Percentiles rank a stretch among this genome's conserved stretches.
phyloP scores from a whole-genome alignment of 768 basidiomycete genomes.

The Rhodotorula diobovata region DNA sequence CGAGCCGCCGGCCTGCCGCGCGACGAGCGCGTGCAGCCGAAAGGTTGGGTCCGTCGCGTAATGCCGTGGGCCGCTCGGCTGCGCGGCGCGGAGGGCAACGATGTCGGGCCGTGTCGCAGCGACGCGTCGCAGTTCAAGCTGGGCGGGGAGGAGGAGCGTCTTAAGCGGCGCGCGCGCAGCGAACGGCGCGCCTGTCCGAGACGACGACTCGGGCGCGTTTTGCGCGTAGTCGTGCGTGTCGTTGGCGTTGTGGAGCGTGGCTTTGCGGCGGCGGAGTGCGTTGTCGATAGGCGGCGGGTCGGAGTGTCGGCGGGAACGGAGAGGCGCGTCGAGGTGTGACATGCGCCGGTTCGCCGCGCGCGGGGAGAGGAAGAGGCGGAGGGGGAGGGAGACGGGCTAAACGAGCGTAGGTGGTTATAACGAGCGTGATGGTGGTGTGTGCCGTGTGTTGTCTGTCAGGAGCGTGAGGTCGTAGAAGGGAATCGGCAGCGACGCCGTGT shows the following conservation, averaged over 20 bases:
- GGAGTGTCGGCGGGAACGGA: conserved; percentile 22
- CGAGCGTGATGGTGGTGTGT: not conserved
- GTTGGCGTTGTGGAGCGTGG: not conserved
- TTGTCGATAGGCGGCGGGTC: conserved; percentile 2
- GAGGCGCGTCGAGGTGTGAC: conserved; percentile 29
- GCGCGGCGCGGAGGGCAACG: not conserved
- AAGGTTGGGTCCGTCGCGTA: not conserved
- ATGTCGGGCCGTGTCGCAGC: not conserved
- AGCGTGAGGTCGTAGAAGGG: not conserved
- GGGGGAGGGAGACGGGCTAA: not conserved
- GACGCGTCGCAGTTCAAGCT: not conserved
- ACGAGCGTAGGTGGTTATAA: not conserved
- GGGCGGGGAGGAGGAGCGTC: conserved; percentile 10
- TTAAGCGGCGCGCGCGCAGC: not conserved
- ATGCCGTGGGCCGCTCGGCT: not conserved
- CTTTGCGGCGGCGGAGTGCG: not conserved
- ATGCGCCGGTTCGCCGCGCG: conserved; percentile 8
- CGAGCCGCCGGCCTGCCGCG: conserved; percentile 11
- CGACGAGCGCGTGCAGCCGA: not conserved
- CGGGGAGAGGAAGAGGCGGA: not conserved
- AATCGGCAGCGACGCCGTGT: no score
- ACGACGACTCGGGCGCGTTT: not conserved
- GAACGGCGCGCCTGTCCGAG: not conserved
- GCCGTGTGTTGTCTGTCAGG: not conserved
- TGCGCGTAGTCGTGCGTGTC: not conserved